Base-by-base conservation (phyloP, 495 filamentous ascomycete genomes). In the Penicillium lividum region DNA sequence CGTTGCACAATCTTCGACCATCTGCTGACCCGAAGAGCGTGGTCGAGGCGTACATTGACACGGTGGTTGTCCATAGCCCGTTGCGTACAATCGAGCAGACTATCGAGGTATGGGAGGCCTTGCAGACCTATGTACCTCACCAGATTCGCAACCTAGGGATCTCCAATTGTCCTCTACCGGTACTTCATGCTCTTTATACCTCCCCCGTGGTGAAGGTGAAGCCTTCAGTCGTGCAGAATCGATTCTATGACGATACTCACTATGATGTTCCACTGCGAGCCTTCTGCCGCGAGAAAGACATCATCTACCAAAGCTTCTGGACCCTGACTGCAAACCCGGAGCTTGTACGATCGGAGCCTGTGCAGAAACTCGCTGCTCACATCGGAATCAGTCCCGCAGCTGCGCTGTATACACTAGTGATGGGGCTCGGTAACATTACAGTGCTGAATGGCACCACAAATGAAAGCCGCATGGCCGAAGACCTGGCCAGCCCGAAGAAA, bases 251-350 rank as follows among this genome's bases (percentile, higher is more conserved):
- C 3, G 76, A 70, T 2, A 88, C 83, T 4, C 57, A 66, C 5
- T 93, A 82, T 68, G 91, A 93, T 56, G 66, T 76, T 1, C 68
- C 76, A 3, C 60, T 92, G 7, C 81, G 90, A 9, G 65, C 66
- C 0, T 93, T 86, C 67, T 91, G 88, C 64, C 71, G 75, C 13
- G 77, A 82, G 34, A 71, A 81, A 7, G 75, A 74, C 27, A 84
- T 90, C 38, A 66, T 79, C 15, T 93, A 91, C 65, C 89, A 93
- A 68, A 80, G 83, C 22, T 93, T 92, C 73, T 92, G 90, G 90
- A 92, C 88, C 1, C 65, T 94, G 67, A 89, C 84, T 0, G 91
- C 82, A 0, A 93, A 94, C 60, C 82, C 77, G 9, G 69, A 79
- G 15, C 74, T 92, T 45, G 54, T 86, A 30, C 77, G 65, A 43